A percentile compares a stretch with the other conserved stretches of the same genome.
phyloP scores from a whole-genome alignment of 2,329 filamentous ascomycete species.

The Paecilomyces sp. region DNA sequence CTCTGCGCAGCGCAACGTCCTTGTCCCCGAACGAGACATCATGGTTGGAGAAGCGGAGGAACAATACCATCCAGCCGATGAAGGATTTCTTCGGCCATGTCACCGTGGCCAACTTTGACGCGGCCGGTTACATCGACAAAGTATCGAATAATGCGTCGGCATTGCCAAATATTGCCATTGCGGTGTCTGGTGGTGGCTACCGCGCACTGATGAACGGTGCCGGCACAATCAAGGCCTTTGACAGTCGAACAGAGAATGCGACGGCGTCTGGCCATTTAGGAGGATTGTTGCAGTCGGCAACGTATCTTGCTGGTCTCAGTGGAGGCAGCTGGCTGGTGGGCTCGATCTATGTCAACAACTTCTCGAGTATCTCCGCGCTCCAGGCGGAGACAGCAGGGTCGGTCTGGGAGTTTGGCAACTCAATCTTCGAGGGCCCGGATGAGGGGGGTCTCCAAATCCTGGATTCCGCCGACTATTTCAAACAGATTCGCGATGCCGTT shows the following conservation, averaged over 20 bases:
- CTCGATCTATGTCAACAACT: conserved; percentile 73
- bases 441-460: conserved; percentile 35
- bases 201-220: conserved; percentile 79
- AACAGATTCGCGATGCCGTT: conserved; percentile 52
- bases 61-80: conserved; percentile 69
- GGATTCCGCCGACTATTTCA: conserved; percentile 56
- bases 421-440: conserved; percentile 53
- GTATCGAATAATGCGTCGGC: conserved; percentile 48
- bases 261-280: conserved; percentile 63
- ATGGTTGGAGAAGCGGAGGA: conserved; percentile 67
- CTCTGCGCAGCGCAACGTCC: conserved; percentile 54
- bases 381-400: conserved; percentile 36
- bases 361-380: conserved; percentile 57
- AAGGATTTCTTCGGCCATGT: conserved; percentile 61
- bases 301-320: conserved; percentile 73
- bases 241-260: conserved; percentile 60
- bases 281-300: conserved; percentile 71
- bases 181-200: conserved; percentile 78
- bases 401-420: conserved; percentile 58
- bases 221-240: conserved; percentile 71
- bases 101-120: conserved; percentile 68
- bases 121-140: conserved; percentile 58
- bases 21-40: conserved; percentile 63
- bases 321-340: conserved; percentile 81
- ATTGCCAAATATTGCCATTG: conserved; percentile 65